These are phyloP conservation scores for Podospora tetraspora DNA, from an alignment of 495 filamentous ascomycete species.

Conservation along the genomic window DNA sequence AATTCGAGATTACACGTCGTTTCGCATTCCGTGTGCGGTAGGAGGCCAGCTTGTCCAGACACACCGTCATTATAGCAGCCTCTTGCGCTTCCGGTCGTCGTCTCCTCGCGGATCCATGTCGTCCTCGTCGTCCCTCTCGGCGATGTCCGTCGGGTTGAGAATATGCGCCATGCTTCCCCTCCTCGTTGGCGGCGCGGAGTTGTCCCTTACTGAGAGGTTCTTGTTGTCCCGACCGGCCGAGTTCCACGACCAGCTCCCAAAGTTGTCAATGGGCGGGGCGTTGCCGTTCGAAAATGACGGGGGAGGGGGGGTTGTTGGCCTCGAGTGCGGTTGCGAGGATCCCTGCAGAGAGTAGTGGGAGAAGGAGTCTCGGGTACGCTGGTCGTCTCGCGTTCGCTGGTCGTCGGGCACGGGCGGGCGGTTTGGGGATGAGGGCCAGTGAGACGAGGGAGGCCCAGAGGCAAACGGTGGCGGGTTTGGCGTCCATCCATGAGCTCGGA, in stretches of 20 bases:
- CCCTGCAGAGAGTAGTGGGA: slow-evolving; percentile 74
- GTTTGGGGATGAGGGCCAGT: slow-evolving; percentile 85
- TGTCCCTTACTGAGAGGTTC: slow-evolving; percentile 45
- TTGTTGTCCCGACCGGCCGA: slow-evolving; percentile 40
- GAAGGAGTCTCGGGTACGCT: slow-evolving; percentile 74
- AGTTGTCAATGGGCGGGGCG: slow-evolving; percentile 39
- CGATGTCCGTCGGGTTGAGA: slow-evolving; percentile 62
- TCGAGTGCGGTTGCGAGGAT: slow-evolving; percentile 52
- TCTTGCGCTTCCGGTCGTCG: slow-evolving; percentile 74
- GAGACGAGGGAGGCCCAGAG: slow-evolving; percentile 64
- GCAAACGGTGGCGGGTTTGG: slow-evolving; percentile 65
- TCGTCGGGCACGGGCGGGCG: slow-evolving; percentile 58
- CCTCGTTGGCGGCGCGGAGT: slow-evolving; percentile 52
- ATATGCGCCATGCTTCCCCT: slow-evolving; percentile 58
- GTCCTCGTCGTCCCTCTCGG: slow-evolving; percentile 43
- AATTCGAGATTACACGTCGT: not conserved
- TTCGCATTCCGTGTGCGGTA: not conserved
- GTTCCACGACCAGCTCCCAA: slow-evolving; percentile 53
- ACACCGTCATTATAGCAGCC: slow-evolving; percentile 43
- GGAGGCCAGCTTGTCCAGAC: not conserved
- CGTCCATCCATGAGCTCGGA: slow-evolving; percentile 85
- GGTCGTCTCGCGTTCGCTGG: slow-evolving; percentile 75
- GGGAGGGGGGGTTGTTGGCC: slow-evolving; percentile 66
- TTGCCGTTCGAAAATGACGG: slow-evolving; percentile 42
- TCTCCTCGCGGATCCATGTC: slow-evolving; percentile 39